These are phyloP conservation scores for Xylaria palmicola DNA, from an alignment of 495 filamentous ascomycete species.

Conservation along the genomic window DNA sequence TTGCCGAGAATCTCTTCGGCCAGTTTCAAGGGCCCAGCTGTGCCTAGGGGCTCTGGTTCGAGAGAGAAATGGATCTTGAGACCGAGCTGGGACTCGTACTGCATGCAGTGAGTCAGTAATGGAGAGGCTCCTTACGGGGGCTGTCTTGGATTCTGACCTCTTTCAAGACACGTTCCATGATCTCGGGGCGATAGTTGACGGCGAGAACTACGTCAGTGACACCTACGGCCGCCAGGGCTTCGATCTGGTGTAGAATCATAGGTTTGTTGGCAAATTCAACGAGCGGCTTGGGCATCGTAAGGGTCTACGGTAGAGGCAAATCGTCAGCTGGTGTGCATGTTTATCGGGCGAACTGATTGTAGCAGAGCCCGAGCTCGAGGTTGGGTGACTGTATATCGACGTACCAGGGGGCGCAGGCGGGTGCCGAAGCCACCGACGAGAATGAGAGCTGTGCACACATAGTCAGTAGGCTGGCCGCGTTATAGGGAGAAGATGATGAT, in stretches of 20 bases:
- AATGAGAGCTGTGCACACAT: slow-evolving; percentile 74
- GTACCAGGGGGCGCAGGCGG: slow-evolving; percentile 93
- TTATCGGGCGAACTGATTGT: not conserved
- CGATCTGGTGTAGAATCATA: slow-evolving; percentile 98
- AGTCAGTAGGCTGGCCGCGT: slow-evolving; percentile 29
- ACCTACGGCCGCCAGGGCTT: slow-evolving; percentile 89
- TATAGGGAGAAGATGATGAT: not conserved
- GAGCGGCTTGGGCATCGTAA: slow-evolving; percentile 94
- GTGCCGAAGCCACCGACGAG: slow-evolving; percentile 99
- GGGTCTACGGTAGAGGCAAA: slow-evolving; percentile 59
- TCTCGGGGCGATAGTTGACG: slow-evolving; percentile 97
- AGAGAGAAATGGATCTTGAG: slow-evolving; percentile 96
- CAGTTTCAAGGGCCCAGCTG: slow-evolving; percentile 92
- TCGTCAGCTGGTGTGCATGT: slow-evolving; percentile 25
- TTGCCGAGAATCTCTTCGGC: slow-evolving; percentile 92
- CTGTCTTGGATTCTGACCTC: slow-evolving; percentile 42
- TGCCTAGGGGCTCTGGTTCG: slow-evolving; percentile 92
- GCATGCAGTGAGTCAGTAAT: slow-evolving; percentile 13
- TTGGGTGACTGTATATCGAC: slow-evolving; percentile 33
- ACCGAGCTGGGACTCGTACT: slow-evolving; percentile 91
- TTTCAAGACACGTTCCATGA: slow-evolving; percentile 71
- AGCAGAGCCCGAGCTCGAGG: not conserved
- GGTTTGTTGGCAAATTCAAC: slow-evolving; percentile 98
- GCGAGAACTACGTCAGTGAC: slow-evolving; percentile 98
- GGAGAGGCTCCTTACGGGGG: slow-evolving; percentile 2